These are phyloP conservation scores for Punica granatum DNA, from an alignment of 345 rosid genomes.

Conservation along the genomic window DNA sequence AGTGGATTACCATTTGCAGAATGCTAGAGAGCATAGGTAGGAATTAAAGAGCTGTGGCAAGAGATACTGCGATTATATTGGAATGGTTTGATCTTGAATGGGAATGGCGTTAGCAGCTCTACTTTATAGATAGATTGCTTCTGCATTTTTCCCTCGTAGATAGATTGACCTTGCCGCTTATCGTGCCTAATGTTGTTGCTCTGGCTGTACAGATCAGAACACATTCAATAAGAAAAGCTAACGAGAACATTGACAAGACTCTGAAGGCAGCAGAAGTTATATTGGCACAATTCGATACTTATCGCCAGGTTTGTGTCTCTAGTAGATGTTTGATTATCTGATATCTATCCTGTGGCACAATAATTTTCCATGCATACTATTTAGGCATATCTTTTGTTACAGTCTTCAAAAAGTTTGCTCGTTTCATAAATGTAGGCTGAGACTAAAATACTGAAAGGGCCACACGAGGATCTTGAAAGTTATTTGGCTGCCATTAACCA, in stretches of 20 bases:
- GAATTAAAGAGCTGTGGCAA: no score
- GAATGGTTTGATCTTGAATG: not conserved
- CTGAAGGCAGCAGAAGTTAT: conserved; percentile 82
- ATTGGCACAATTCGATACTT: conserved; percentile 70
- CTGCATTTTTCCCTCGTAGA: not conserved
- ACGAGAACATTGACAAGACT: conserved; percentile 92
- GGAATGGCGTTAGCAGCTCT: not conserved
- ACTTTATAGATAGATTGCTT: not conserved
- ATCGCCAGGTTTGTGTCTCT: conserved; percentile 60
- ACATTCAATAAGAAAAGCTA: conserved; percentile 90
- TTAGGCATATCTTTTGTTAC: not conserved
- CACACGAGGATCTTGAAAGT: conserved; percentile 89
- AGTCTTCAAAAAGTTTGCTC: not conserved
- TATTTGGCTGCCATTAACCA: conserved; percentile 86
- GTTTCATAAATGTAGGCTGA: conserved; percentile 55
- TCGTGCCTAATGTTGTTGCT: not conserved
- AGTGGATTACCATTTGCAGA: no score
- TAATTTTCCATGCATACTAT: not conserved
- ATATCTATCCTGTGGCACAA: not conserved
- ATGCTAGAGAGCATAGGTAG: no score
- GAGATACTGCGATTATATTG: not conserved
- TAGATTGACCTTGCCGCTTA: not conserved
- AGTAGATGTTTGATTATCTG: not conserved
- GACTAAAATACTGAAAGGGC: conserved; percentile 85
- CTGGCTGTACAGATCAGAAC: conserved; percentile 67